Base-by-base conservation (phyloP, 2,329 filamentous ascomycete genomes). In the Endothia cerciana region DNA sequence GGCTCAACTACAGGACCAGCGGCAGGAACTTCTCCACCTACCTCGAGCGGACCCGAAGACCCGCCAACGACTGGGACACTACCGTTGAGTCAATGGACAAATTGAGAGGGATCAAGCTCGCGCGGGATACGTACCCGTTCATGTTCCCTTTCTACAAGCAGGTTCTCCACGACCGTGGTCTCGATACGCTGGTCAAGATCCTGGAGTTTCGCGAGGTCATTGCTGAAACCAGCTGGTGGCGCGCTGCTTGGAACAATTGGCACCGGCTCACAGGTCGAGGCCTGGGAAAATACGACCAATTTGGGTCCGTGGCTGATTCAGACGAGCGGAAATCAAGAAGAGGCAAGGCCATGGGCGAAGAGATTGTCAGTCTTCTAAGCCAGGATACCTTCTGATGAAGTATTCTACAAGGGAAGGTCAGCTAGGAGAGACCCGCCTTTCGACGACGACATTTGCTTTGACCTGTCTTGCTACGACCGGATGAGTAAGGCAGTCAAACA, bases 101-200 rank as follows among this genome's bases (percentile, higher is more conserved):
- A 43, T 25, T 41, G 7, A 10, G n/a, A 4, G 60, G 45, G 11
- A 55, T 53, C n/a, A 53, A 62, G 45, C 60, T 55, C 25, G 60
- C 60, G 30, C 49, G 47, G 19, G 60, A 62, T n/a, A 62, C 36
- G 10, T 62, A 53, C 22, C 45, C 45, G 6, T 62, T 33, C 45
- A 55, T 62, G 47, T 62, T 38, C 30, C 60, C 60, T 3, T 53
- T 62, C n/a, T 53, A 53, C 60, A 41, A 53, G 33, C n/a, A n/a
- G 13, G n/a, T 62, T 1, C 10, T 62, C 13, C 45, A 38, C 13
- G 22, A 55, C 19, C 30, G 30, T 19, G 51, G 30, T 36, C 7
- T 36, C 3, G 30, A 55, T 8, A 13, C 28, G 13, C 56, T 59
- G 36, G 56, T 19, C 11, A 4, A 43, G 1, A 45, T 59, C 22